These are phyloP conservation scores for Hippophae gyantsensis DNA, from an alignment of 306 rosid species.

Conservation along the genomic window DNA sequence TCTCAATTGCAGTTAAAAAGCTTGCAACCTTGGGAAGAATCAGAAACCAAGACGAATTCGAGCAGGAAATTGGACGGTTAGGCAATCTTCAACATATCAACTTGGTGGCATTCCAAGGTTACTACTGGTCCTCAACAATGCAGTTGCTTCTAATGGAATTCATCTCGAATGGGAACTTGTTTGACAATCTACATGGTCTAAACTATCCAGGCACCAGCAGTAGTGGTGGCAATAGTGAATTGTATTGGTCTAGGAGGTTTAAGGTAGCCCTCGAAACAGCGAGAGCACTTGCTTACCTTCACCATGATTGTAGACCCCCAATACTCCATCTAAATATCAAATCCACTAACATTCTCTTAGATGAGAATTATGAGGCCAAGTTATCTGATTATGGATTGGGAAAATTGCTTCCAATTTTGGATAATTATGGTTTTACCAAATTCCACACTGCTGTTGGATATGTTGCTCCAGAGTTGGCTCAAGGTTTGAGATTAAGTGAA, in stretches of 20 bases:
- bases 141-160: slow-evolving; percentile 85
- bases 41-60: slow-evolving; percentile 88
- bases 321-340: slow-evolving; percentile 95
- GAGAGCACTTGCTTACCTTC: slow-evolving; percentile 81
- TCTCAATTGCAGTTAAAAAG: slow-evolving; percentile 93
- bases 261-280: slow-evolving; percentile 86
- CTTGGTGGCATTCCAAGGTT: slow-evolving; percentile 81
- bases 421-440: slow-evolving; percentile 63
- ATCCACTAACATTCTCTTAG: slow-evolving; percentile 82
- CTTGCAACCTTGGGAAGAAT: slow-evolving; percentile 87
- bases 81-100: slow-evolving; percentile 70
- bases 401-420: slow-evolving; percentile 85
- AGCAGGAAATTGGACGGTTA: slow-evolving; percentile 76
- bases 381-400: slow-evolving; percentile 87
- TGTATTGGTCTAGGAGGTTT: slow-evolving; percentile 74
- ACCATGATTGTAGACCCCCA: slow-evolving; percentile 87
- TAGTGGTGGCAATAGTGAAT: slow-evolving; percentile 52
- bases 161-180: slow-evolving; percentile 71
- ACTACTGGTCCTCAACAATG: slow-evolving; percentile 93
- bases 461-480: slow-evolving; percentile 95
- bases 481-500: slow-evolving; percentile 75
- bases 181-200: slow-evolving; percentile 71
- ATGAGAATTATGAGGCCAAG: slow-evolving; percentile 69
- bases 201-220: slow-evolving; percentile 75
- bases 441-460: slow-evolving; percentile 83